These are phyloP conservation scores for Heimioporus sp. DNA, from an alignment of 768 basidiomycete species.

Conservation along the genomic window DNA sequence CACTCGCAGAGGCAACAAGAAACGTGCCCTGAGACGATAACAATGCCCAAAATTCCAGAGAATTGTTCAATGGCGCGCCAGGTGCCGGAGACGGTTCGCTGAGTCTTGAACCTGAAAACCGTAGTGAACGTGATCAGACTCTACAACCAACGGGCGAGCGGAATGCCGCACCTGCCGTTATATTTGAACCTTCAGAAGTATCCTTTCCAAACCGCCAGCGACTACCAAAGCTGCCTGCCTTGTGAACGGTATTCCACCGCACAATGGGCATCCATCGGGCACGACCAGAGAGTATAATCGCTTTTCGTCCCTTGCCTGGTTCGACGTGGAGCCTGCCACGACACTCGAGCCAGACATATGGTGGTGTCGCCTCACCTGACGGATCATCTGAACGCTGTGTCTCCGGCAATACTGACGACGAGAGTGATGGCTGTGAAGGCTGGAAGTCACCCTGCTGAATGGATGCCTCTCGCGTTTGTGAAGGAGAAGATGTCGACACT, in stretches of 20 bases:
- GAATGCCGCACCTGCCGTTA: constrained; percentile 23
- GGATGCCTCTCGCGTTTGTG: background rate
- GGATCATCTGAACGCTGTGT: background rate
- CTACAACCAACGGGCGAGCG: too few species aligned
- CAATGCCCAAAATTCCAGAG: constrained; percentile 53
- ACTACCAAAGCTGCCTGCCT: constrained; percentile 40
- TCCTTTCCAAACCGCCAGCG: background rate
- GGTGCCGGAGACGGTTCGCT: background rate
- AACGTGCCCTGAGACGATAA: constrained; percentile 46
- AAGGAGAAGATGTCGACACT: constrained; percentile 10
- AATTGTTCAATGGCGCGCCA: background rate
- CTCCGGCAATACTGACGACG: background rate
- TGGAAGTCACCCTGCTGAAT: background rate
- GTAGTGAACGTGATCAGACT: background rate
- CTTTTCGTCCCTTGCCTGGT: constrained; percentile 91
- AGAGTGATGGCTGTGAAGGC: constrained; percentile 1
- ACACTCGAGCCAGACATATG: constrained; percentile 88
- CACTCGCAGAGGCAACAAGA: constrained; percentile 47
- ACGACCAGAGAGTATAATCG: constrained; percentile 86
- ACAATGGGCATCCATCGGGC: constrained; percentile 64
- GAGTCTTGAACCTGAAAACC: constrained; percentile 5
- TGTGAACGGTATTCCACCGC: constrained; percentile 55
- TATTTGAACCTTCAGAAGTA: background rate
- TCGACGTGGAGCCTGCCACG: constrained; percentile 89
- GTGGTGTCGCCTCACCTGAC: constrained; percentile 18